Base-by-base conservation (phyloP, 2,329 filamentous ascomycete genomes). In the Cladosporium sp. region DNA sequence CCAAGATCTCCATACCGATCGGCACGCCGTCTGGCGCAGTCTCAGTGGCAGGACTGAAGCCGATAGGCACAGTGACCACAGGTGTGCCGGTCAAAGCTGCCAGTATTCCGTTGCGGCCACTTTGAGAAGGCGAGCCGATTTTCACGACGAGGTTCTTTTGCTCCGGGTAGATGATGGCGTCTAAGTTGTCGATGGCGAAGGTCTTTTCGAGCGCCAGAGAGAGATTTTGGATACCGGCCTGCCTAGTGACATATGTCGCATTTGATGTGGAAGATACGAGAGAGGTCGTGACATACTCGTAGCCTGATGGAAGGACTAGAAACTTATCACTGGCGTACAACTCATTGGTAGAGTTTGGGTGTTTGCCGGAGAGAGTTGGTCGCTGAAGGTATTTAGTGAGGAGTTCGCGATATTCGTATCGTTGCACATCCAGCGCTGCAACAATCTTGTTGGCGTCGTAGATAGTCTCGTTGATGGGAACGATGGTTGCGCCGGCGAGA, bases 1-100 rank as follows among this genome's bases (percentile, higher is more conserved):
- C 86, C 65, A 90, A 71, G 25, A 90, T 83, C 76, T 90, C 88
- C 81, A 89, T 84, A 0, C 88, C 88, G 46, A 90, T 82, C 0
- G 88, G 88, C 5, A 90, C 81, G 1, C 87, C 87, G 34, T 82
- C 71, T 0, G 83, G 83, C 18, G 87, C 86, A 11, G 83, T 80
- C 0, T 74, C 71, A 1, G 76, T 83, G 0, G 79, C 70, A 1
- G 78, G 71, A 25, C 84, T 86, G 68, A 87, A 88, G 0, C 84
- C 85, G 1, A 78, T 79, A 0, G 85, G 85, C 1, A 87, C 77
- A 2, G 82, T 83, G 5, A 86, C 79, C 5, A 85, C 84, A 11
- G 84, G 84, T 5, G 73, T 78, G 0, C 84, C 84, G 1, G 84
- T 85, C 62, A 86, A 71, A 0, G 84, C 83, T 2, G 83, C 85